These are phyloP conservation scores for Arthrobotrys entomopaga DNA, from an alignment of 2,329 filamentous ascomycete genomes.

Conservation along the genomic window DNA sequence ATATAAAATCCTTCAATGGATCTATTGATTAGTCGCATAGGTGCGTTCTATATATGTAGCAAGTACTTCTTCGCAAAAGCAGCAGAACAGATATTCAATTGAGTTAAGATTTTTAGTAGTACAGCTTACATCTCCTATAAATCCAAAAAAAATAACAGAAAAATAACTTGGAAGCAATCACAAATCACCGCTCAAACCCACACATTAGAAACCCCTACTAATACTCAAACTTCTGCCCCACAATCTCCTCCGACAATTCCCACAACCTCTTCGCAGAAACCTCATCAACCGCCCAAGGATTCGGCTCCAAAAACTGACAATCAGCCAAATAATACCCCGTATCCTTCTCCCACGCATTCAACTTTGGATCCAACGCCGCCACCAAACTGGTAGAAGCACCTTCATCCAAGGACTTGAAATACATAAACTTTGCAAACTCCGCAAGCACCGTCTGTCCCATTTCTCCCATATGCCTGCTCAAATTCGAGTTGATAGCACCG, in stretches of 20 bases:
- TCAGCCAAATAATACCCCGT: constrained; percentile 36
- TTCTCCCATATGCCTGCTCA: constrained; percentile 18
- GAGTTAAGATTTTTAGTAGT: too few species aligned
- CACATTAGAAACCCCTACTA: not conserved
- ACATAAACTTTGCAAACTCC: constrained; percentile 10
- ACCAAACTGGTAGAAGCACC: constrained; percentile 63
- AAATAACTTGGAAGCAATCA: too few species aligned
- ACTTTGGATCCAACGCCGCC: constrained; percentile 63
- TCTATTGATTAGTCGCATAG: too few species aligned
- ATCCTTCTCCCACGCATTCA: constrained; percentile 58
- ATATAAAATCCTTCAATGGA: too few species aligned
- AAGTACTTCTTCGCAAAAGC: too few species aligned
- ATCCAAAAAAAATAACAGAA: too few species aligned
- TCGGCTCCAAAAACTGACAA: constrained; percentile 33
- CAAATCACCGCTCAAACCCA: too few species aligned
- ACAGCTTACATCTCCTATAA: too few species aligned
- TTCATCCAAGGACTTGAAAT: constrained; percentile 61
- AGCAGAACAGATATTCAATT: too few species aligned
- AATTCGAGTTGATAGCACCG: constrained; percentile 58
- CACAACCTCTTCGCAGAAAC: constrained; percentile 64
- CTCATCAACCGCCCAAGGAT: constrained; percentile 60
- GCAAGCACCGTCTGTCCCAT: constrained; percentile 14
- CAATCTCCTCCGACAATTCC: constrained; percentile 64
- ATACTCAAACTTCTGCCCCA: constrained; percentile 61
- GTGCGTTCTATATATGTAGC: too few species aligned